Evolutionary conservation across 805 yeast species (phyloP).

Genomic region (Cyberlindnera xishuangbannaensis): DNA sequence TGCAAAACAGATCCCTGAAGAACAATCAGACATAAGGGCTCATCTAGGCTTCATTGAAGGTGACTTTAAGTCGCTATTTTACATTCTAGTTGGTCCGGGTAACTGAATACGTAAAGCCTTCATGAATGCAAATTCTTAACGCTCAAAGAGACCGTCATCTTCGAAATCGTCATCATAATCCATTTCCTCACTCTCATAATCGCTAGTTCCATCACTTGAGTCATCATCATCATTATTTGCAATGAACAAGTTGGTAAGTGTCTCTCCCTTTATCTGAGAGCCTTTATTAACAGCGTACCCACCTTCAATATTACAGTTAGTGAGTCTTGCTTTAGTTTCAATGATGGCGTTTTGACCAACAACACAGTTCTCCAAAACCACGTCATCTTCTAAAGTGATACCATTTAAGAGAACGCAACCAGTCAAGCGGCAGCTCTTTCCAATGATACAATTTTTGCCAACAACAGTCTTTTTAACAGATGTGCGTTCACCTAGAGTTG

Average conservation of each 20-base stretch:
- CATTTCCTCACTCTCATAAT: conserved; percentile 16
- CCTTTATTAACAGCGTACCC: conserved; percentile 60
- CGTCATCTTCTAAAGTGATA: conserved; percentile 74
- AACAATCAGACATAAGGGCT: no score
- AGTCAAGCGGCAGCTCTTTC: conserved; percentile 80
- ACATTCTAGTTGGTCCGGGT: no score
- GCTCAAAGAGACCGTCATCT: conserved; percentile 61
- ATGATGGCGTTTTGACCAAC: conserved; percentile 68
- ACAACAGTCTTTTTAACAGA: conserved; percentile 82
- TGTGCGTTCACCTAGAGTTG: conserved; percentile 74
- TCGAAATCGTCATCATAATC: conserved; percentile 31
- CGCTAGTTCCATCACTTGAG: conserved; percentile 30
- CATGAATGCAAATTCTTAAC: no score
- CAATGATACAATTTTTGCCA: conserved; percentile 70
- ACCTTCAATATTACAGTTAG: conserved; percentile 84
- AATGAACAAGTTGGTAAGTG: conserved; percentile 34
- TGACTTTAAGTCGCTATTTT: no score
- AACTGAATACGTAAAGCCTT: no score
- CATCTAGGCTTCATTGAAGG: no score
- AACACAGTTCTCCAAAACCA: conserved; percentile 72
- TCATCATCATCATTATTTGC: conserved; percentile 21
- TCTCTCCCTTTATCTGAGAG: conserved; percentile 49
- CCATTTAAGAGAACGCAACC: conserved; percentile 77
- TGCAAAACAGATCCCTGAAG: no score
- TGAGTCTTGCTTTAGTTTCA: conserved; percentile 57